These are phyloP conservation scores for Senna siamea DNA, from an alignment of 306 rosid species.

Conservation along the genomic window DNA sequence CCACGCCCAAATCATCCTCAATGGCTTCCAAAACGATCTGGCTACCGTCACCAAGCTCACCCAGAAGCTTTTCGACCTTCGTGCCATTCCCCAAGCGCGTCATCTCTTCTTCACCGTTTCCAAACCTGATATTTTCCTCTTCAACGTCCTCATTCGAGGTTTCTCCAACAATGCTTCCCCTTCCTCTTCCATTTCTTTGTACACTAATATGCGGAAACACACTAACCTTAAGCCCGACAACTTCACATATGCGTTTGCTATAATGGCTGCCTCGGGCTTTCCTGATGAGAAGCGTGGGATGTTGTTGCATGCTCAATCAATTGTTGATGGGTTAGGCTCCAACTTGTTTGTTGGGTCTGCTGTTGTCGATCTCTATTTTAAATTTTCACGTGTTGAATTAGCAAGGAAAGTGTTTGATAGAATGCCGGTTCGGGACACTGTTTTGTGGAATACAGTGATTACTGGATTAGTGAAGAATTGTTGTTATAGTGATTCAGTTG, in stretches of 20 bases:
- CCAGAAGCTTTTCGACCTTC: constrained; percentile 75
- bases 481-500: constrained; percentile 52
- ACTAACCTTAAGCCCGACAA: constrained; percentile 67
- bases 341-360: constrained; percentile 72
- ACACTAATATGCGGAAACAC: constrained; percentile 55
- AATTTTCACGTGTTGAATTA: constrained; percentile 54
- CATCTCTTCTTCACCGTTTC: constrained; percentile 66
- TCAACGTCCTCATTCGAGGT: constrained; percentile 78
- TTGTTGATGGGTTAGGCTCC: constrained; percentile 66
- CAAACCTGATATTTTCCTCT: constrained; percentile 83
- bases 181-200: constrained; percentile 61
- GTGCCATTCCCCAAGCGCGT: constrained; percentile 67
- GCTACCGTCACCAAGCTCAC: constrained; percentile 80
- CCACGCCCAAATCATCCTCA: constrained; percentile 78
- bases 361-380: constrained; percentile 64
- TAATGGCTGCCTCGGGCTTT: constrained; percentile 59
- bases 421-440: constrained; percentile 67
- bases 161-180: constrained; percentile 60
- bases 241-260: constrained; percentile 66
- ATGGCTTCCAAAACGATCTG: constrained; percentile 72
- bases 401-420: constrained; percentile 87
- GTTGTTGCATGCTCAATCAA: constrained; percentile 67
- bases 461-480: constrained; percentile 73
- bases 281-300: constrained; percentile 50
- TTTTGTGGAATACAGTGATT: constrained; percentile 83